These are phyloP conservation scores for Phytophthora uliginosa DNA, from an alignment of 352 stramenopile species.

Conservation along the genomic window DNA sequence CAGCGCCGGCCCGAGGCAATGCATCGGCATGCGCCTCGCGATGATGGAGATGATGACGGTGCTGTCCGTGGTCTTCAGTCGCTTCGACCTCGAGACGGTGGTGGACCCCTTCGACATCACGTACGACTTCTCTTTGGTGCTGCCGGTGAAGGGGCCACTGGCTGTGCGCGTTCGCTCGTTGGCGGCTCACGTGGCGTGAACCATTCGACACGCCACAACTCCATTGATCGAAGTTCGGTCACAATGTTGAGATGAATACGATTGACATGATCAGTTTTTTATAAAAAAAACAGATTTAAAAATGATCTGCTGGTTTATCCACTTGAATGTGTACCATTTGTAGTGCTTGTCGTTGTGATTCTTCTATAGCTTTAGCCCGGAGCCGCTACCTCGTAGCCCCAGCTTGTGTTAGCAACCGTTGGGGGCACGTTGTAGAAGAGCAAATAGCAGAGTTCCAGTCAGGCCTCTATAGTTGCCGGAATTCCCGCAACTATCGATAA, in stretches of 20 bases:
- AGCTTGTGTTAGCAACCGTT: background rate
- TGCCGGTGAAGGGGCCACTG: conserved; percentile 43
- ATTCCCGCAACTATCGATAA: too few relatives aligned
- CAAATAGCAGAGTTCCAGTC: background rate
- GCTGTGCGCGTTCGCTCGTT: conserved; percentile 27
- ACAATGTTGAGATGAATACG: too few relatives aligned
- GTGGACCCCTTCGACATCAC: conserved; percentile 39
- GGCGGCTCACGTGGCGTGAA: conserved; percentile 19
- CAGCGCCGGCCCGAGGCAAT: conserved; percentile 43
- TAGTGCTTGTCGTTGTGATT: too few relatives aligned
- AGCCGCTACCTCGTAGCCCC: background rate
- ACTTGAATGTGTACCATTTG: background rate
- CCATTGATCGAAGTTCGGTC: too few relatives aligned
- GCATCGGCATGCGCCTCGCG: conserved; percentile 44
- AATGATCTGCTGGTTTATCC: background rate
- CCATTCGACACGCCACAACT: background rate
- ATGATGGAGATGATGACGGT: conserved; percentile 52
- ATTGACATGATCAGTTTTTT: too few relatives aligned
- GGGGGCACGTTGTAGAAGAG: background rate
- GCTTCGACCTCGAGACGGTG: conserved; percentile 52
- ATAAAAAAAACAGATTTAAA: too few relatives aligned
- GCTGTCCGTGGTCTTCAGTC: conserved; percentile 56
- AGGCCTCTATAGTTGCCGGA: too few relatives aligned
- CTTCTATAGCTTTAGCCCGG: background rate
- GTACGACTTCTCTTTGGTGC: conserved; percentile 48